phyloP scores from a whole-genome alignment of 306 rosid genomes.

The Fagus crenata region DNA sequence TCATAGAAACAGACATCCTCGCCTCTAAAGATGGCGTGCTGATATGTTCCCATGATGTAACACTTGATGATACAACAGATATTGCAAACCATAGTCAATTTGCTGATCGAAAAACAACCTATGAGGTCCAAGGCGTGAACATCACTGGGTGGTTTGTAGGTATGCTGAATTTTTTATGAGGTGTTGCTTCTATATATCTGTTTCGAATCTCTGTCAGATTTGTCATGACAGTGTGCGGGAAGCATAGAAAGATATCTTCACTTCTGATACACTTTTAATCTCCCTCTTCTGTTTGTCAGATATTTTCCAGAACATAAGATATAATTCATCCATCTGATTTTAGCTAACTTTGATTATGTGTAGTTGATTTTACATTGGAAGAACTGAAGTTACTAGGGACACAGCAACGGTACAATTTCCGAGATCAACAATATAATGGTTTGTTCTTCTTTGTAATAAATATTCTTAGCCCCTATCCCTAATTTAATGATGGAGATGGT shows the following conservation, averaged over 20 bases:
- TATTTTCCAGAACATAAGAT: no score
- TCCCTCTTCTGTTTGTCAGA: no score
- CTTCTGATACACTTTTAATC: not conserved
- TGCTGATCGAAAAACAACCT: slow-evolving; percentile 71
- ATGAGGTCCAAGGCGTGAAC: slow-evolving; percentile 68
- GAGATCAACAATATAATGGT: slow-evolving; percentile 88
- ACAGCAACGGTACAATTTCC: slow-evolving; percentile 63
- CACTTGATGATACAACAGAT: slow-evolving; percentile 71
- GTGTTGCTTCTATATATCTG: not conserved
- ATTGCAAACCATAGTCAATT: slow-evolving; percentile 57
- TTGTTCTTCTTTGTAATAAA: slow-evolving; percentile 21
- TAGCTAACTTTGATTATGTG: slow-evolving; percentile 22
- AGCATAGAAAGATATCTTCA: not conserved
- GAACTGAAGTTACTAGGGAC: slow-evolving; percentile 69
- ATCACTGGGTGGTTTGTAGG: slow-evolving; percentile 72
- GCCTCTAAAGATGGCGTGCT: slow-evolving; percentile 87
- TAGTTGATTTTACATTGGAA: slow-evolving; percentile 83
- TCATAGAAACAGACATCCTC: slow-evolving; percentile 83
- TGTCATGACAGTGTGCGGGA: no score
- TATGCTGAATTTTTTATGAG: slow-evolving; percentile 2
- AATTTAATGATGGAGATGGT: no score
- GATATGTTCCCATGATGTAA: slow-evolving; percentile 78
- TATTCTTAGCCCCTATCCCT: not conserved
- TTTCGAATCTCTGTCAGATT: not conserved
- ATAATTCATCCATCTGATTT: not conserved